These are phyloP conservation scores for Hanseniaspora nectarophila DNA, from an alignment of 805 yeast genomes.

Conservation along the genomic window DNA sequence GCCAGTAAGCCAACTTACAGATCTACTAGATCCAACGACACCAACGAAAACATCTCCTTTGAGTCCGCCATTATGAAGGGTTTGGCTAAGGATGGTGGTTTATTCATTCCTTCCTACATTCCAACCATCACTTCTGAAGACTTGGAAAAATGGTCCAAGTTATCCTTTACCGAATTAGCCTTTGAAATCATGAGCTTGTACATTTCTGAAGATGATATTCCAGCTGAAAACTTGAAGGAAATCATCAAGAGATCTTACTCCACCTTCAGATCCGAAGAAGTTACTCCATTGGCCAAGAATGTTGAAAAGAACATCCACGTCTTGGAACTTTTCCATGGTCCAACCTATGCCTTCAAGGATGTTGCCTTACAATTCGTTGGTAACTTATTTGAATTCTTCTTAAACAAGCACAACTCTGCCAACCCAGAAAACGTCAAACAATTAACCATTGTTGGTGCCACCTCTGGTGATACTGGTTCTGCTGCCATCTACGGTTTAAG, in stretches of 20 bases:
- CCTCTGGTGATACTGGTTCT: slow-evolving; percentile 97
- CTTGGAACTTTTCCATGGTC: slow-evolving; percentile 94
- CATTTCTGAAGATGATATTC: slow-evolving; percentile 60
- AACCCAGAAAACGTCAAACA: slow-evolving; percentile 53
- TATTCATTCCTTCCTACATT: slow-evolving; percentile 74
- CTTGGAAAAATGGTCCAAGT: slow-evolving; percentile 55
- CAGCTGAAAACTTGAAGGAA: slow-evolving; percentile 49
- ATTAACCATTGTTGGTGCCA: slow-evolving; percentile 96
- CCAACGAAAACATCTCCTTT: slow-evolving; percentile 43
- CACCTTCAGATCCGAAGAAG: slow-evolving; percentile 76
- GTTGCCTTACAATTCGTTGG: slow-evolving; percentile 98
- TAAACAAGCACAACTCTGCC: slow-evolving; percentile 56
- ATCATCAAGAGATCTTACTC: slow-evolving; percentile 68
- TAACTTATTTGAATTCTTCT: slow-evolving; percentile 85
- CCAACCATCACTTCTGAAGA: slow-evolving; percentile 50
- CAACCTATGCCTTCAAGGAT: slow-evolving; percentile 97
- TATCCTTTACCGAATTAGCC: slow-evolving; percentile 77
- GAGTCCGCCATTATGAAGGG: slow-evolving; percentile 83
- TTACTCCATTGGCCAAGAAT: slow-evolving; percentile 60
- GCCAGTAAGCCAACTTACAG: slow-evolving; percentile 43
- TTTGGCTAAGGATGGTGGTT: slow-evolving; percentile 92
- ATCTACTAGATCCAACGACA: slow-evolving; percentile 57
- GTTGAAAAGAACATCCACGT: slow-evolving; percentile 52
- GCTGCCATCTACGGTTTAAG: slow-evolving; percentile 98
- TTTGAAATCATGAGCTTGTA: slow-evolving; percentile 73